Base-by-base conservation (phyloP, 225 moss, liverwort and hornwort genomes). In the Physcomitrellopsis africana region DNA sequence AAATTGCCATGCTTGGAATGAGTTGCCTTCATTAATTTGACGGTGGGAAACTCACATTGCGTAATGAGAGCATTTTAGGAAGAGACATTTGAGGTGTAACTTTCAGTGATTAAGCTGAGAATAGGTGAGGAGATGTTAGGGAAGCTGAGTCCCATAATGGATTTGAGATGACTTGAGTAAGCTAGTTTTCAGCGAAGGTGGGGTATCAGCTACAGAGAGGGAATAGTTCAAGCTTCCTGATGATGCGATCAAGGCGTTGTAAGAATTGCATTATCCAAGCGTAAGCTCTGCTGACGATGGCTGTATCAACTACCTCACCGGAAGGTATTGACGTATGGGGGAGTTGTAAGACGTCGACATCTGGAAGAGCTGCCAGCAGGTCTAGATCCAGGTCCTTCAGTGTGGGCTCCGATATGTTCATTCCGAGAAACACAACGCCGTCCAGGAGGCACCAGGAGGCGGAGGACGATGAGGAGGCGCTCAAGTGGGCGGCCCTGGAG, bases 271-370 rank as follows among this genome's bases (percentile, higher is more conserved):
- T 12, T 17, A 49, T 7, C 10, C 11, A 49, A 15, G 49, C 4
- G 5, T 1, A 49, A 11, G 11, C 4, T 15, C 2, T 15, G 18
- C 8, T 61, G 59, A 56, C 37, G 12, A 83, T 86, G 83, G 83
- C 83, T 11, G 77, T 48, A 19, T 82, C 84, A 8, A 73, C 81
- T 20, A 58, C 81, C 17, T 81, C 84, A n/a, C 43, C 69, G 66
- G 87, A 87, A 51, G 84, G 84, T 17, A 73, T 84, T 14, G 87
- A 87, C 58, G 84, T 87, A 0, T 84, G 87, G 81, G 87, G 84
- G 15, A 87, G 87, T 79, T 62, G 84, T 47, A 81, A 81, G 44
- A 65, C 79, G 29, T 83, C 83, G 47, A 71, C 75, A 61, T 68
- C 69, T 57, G 79, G 81, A 22, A 64, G 62, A 17, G 76, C 32